phyloP scores from a whole-genome alignment of 257 asterid species.

The Datura wrightii region DNA sequence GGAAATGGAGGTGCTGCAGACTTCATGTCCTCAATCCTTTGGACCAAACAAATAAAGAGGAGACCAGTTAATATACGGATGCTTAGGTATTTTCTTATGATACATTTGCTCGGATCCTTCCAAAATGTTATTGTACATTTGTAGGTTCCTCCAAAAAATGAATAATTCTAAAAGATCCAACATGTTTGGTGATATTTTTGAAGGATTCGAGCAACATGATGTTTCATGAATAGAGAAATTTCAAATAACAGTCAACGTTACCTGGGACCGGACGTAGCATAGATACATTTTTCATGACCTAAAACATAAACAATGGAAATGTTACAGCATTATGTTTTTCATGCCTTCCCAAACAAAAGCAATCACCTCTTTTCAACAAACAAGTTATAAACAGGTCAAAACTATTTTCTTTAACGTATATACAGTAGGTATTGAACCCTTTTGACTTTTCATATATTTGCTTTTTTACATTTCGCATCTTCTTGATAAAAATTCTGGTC shows the following conservation, averaged over 20 bases:
- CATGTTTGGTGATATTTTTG: not conserved
- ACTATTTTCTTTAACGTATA: too few species aligned
- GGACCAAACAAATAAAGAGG: not conserved
- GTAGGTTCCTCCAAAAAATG: not conserved
- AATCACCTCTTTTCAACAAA: not conserved
- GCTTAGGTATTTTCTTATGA: too few species aligned
- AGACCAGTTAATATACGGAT: not conserved
- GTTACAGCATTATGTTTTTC: not conserved
- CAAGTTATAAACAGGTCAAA: not conserved
- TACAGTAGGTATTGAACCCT: too few species aligned
- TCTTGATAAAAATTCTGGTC: too few species aligned
- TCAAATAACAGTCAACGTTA: not conserved
- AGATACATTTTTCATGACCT: slow-evolving; percentile 65
- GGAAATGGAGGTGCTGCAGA: slow-evolving; percentile 43
- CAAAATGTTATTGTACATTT: not conserved
- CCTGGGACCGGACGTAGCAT: slow-evolving; percentile 42
- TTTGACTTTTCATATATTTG: too few species aligned
- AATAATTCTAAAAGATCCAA: not conserved
- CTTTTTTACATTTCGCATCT: too few species aligned
- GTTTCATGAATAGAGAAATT: not conserved
- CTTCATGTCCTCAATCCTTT: slow-evolving; percentile 39
- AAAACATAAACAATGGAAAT: slow-evolving; percentile 26
- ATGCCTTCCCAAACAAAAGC: not conserved
- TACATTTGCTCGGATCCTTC: not conserved
- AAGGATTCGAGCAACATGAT: not conserved